These are phyloP conservation scores for Candida parachauliodes DNA, from an alignment of 805 yeast genomes.

Conservation along the genomic window DNA sequence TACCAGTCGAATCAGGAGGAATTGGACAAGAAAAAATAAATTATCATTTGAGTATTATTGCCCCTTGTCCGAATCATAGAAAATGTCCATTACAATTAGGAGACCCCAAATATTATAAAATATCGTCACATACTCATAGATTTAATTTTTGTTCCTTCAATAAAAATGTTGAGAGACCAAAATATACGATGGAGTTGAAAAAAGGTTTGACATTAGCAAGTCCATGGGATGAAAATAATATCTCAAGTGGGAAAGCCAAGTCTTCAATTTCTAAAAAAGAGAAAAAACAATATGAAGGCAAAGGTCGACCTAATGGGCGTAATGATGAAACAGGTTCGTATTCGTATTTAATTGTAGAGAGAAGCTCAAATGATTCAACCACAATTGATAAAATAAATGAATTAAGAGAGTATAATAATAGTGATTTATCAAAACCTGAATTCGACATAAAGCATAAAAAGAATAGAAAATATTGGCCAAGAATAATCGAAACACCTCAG, in stretches of 20 bases:
- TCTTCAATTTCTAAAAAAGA: conserved; percentile 38
- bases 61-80: conserved; percentile 90
- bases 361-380: conserved; percentile 45
- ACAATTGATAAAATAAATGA: conserved; percentile 41
- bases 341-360: conserved; percentile 69
- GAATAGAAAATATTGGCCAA: conserved; percentile 53
- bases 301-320: conserved; percentile 74
- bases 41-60: conserved; percentile 63
- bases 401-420: conserved; percentile 23
- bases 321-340: conserved; percentile 69
- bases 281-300: conserved; percentile 49
- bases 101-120: conserved; percentile 62
- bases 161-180: conserved; percentile 72
- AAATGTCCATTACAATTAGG: conserved; percentile 82
- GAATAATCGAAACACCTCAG: conserved; percentile 67
- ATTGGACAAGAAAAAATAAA: conserved; percentile 24
- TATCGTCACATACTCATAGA: conserved; percentile 52
- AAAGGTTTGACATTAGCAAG: conserved; percentile 73
- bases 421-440: conserved; percentile 12
- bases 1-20: too few species aligned
- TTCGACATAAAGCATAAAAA: conserved; percentile 13
- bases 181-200: conserved; percentile 76
- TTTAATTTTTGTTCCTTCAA: conserved; percentile 74
- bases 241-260: conserved; percentile 50
- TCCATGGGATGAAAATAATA: conserved; percentile 62